phyloP scores from a whole-genome alignment of 169 alveolate genomes.

The Plasmodium coatneyi region DNA sequence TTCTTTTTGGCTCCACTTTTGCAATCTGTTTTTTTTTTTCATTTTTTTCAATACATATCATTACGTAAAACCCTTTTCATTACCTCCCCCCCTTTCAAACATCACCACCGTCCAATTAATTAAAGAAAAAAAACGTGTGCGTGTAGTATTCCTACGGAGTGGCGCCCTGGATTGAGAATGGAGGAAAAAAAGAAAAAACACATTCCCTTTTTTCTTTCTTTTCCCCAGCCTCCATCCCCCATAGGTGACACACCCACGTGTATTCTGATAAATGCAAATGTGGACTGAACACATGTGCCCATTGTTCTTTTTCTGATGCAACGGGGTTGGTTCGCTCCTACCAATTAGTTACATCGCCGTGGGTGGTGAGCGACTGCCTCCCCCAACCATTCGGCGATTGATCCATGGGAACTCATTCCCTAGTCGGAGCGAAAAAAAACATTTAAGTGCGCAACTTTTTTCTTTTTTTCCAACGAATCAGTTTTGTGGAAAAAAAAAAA shows the following conservation, averaged over 20 bases:
- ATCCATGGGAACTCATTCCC: not conserved
- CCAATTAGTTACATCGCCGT: not conserved
- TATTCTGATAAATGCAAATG: not conserved
- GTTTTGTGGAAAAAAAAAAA: not conserved
- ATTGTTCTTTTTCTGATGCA: not conserved
- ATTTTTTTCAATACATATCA: not conserved
- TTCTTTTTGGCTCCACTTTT: not conserved
- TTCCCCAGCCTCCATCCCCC: not conserved
- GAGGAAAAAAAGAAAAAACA: not conserved
- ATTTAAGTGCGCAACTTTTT: not conserved
- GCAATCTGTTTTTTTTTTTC: not conserved
- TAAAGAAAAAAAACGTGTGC: not conserved
- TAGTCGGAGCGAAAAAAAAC: not conserved
- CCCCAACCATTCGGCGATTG: not conserved
- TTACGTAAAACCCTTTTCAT: not conserved
- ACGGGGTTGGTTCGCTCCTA: not conserved
- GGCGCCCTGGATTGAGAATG: not conserved
- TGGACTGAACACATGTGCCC: not conserved
- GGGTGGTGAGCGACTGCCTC: not conserved
- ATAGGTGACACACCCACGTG: not conserved
- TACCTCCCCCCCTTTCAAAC: not conserved
- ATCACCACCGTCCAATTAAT: not conserved
- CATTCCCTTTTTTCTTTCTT: not conserved
- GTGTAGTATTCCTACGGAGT: not conserved
- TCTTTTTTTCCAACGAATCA: not conserved